Base-by-base conservation (phyloP, 2,329 filamentous ascomycete species). In the Scedosporium boydii region DNA sequence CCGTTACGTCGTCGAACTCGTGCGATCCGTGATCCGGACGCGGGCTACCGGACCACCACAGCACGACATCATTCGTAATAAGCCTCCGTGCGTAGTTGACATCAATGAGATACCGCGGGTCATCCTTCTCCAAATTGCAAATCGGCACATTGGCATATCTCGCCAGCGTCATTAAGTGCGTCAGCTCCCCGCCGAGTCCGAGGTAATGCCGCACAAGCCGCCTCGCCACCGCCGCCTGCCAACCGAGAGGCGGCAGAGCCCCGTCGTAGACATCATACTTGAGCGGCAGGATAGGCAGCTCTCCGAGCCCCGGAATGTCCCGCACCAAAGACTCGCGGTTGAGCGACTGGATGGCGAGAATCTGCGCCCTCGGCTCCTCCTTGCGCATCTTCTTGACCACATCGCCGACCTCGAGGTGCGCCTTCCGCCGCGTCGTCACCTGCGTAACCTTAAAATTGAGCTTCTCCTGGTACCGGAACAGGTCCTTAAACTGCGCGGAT, bases 1-100 rank as follows among this genome's bases (percentile, higher is more conserved):
- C 90, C 0, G 90, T 77, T 23, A 97, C 84, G 72, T 98, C 91
- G 69, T 99, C 96, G 65, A 88, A 90, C 72, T 99, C 95, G 72
- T 97, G 92, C 0, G 95, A 95, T 56, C 92, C 95, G 74, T 99
- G 95, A 71, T 99, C 95, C 1, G 96, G 95, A 60, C 89, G 86
- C 0, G 93, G 86, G 6, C 88, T 87, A 9, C 85, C 82, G 18
- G 93, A 98, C 95, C 95, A 99, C 95, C 95, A 99, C 6, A 99
- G 79, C 5, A 99, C 90, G 1, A 99, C 91, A 63, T 93, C 92
- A 70, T 93, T 96, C 67, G 90, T 88, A 70, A 96, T 91, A 60
- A 99, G 78, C 18, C 93, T 85, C 63, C 96, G 83, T 0, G 95
- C 95, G 72, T 98, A 99, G 0, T 93, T 90, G 62, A 99, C 86